Evolutionary conservation across 1,139 yeast genomes (phyloP).

Genomic region (Pichia sp.): DNA sequence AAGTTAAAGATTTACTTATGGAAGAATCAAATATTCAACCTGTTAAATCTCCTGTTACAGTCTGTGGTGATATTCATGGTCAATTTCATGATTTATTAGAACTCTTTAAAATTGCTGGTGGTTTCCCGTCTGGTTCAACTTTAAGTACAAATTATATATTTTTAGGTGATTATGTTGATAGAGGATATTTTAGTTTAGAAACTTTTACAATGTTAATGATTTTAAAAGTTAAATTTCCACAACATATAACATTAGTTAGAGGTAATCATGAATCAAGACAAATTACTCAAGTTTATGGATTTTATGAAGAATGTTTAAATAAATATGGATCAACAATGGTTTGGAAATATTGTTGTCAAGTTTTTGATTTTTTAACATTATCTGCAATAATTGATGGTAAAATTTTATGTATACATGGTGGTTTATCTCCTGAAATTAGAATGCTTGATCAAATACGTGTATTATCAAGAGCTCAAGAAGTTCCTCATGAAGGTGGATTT

Average conservation of each 20-base stretch:
- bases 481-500: constrained; percentile 98
- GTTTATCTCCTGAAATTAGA: constrained; percentile 94
- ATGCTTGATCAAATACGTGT: constrained; percentile 96
- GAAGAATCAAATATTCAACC: constrained; percentile 96
- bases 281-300: constrained; percentile 92
- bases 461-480: constrained; percentile 95
- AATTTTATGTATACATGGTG: constrained; percentile 93
- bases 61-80: constrained; percentile 98
- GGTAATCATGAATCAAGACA: constrained; percentile 95
- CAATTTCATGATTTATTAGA: constrained; percentile 94
- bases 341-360: constrained; percentile 97
- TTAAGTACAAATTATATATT: constrained; percentile 30
- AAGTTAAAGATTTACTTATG: constrained; percentile 84
- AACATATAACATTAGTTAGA: constrained; percentile 78
- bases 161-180: constrained; percentile 88
- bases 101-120: constrained; percentile 87
- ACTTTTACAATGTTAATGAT: constrained; percentile 90
- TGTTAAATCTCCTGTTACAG: constrained; percentile 95
- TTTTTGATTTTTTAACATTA: constrained; percentile 83
- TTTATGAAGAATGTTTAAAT: constrained; percentile 85
- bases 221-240: constrained; percentile 80
- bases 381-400: constrained; percentile 95
- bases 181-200: constrained; percentile 92
- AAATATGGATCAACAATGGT: constrained; percentile 96
- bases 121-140: constrained; percentile 72